Percentiles rank a stretch among this genome's conserved stretches.
Evolutionary conservation across 441 rosid species (phyloP).

Genomic region (Biscutella laevigata): DNA sequence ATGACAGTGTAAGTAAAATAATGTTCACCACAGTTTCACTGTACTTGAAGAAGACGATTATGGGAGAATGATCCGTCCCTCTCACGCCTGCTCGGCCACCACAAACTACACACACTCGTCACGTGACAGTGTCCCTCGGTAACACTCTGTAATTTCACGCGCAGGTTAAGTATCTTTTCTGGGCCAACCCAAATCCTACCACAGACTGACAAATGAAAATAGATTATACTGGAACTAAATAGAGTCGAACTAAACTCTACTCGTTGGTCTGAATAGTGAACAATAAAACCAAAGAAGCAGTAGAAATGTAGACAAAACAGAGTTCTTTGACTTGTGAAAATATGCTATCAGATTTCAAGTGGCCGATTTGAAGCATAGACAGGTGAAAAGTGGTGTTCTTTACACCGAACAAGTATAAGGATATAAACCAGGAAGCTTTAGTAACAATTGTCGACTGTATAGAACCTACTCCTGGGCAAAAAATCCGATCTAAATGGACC

Average conservation of each 20-base stretch:
- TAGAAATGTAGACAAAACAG: background rate
- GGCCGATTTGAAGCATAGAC: background rate
- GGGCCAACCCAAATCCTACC: background rate
- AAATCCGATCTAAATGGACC: too few relatives aligned
- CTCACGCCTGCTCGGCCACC: conserved; percentile 8
- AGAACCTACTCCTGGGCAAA: too few relatives aligned
- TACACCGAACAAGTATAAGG: background rate
- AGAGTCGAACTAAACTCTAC: background rate
- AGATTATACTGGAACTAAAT: background rate
- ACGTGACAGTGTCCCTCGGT: conserved; percentile 8
- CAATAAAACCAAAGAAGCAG: background rate
- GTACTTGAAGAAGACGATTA: background rate
- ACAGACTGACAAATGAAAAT: background rate
- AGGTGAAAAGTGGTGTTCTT: background rate
- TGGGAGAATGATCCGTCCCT: conserved; percentile 9
- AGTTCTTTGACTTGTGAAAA: too few relatives aligned
- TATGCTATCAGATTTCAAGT: too few relatives aligned
- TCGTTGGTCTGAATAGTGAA: background rate
- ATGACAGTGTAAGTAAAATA: conserved; percentile 5
- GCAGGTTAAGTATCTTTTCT: conserved; percentile 2
- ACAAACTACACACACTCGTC: conserved; percentile 3
- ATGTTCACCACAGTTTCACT: conserved; percentile 19
- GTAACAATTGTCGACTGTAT: background rate
- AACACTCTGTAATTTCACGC: conserved; percentile 1
- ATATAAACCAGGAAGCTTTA: background rate